phyloP scores from a whole-genome alignment of 2,329 filamentous ascomycete genomes.

The Monascus ruber region DNA sequence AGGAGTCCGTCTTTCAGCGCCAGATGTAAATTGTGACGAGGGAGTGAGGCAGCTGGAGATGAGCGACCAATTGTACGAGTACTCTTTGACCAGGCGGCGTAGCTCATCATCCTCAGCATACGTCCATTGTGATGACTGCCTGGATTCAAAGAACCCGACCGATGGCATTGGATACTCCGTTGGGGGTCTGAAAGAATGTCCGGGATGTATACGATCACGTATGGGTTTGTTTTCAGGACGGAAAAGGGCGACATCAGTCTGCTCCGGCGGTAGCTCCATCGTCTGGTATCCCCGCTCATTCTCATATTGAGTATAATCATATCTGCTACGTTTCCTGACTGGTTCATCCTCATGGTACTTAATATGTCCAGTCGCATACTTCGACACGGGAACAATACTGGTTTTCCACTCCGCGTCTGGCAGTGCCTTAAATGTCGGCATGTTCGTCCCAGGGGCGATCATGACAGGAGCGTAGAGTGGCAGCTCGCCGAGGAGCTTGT shows the following conservation, averaged over 20 bases:
- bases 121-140: constrained; percentile 84
- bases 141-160: constrained; percentile 78
- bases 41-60: constrained; percentile 71
- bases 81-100: constrained; percentile 72
- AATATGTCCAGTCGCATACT: constrained; percentile 73
- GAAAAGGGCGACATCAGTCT: constrained; percentile 74
- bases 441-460: constrained; percentile 46
- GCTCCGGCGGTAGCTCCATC: constrained; percentile 52
- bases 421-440: constrained; percentile 47
- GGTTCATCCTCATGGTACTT: constrained; percentile 55
- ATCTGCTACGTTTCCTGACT: constrained; percentile 69
- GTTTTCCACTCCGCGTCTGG: constrained; percentile 64
- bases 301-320: constrained; percentile 64
- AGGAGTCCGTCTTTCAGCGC: constrained; percentile 77
- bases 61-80: constrained; percentile 95
- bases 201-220: constrained; percentile 77
- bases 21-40: constrained; percentile 67
- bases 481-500: constrained; percentile 67
- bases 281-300: constrained; percentile 46
- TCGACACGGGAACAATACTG: constrained; percentile 72
- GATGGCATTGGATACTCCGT: constrained; percentile 85
- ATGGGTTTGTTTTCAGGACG: constrained; percentile 80
- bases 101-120: constrained; percentile 83
- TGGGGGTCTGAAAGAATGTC: constrained; percentile 85
- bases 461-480: constrained; percentile 60